Percentiles rank a stretch among this genome's conserved stretches.
Evolutionary conservation across 1,284 basidiomycete species (phyloP).

Genomic region (Anthracocystis setariae): DNA sequence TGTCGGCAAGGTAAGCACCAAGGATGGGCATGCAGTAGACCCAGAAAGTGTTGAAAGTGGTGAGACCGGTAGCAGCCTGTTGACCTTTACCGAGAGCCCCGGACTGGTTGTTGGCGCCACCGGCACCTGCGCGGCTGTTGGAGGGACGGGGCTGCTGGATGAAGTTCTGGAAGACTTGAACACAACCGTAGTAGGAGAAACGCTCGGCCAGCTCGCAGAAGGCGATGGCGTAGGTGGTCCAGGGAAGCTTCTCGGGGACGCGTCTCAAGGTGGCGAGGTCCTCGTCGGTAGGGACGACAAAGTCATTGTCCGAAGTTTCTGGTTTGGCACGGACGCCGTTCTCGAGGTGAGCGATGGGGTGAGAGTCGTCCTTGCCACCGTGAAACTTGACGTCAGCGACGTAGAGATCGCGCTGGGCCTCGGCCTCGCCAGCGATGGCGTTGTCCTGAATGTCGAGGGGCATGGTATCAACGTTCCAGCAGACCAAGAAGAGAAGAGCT

Average conservation of each 20-base stretch:
- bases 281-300: slow-evolving; percentile 54
- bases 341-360: slow-evolving; percentile 50
- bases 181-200: slow-evolving; percentile 65
- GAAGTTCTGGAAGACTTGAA: slow-evolving; percentile 64
- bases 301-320: slow-evolving; percentile 36
- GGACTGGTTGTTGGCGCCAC: slow-evolving; percentile 49
- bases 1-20: slow-evolving; percentile 69
- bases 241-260: slow-evolving; percentile 63
- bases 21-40: slow-evolving; percentile 63
- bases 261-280: slow-evolving; percentile 60
- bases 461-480: slow-evolving; percentile 19
- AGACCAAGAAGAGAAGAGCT: not conserved
- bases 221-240: slow-evolving; percentile 60
- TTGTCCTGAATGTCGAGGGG: slow-evolving; percentile 45
- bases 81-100: slow-evolving; percentile 65
- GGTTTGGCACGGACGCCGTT: slow-evolving; percentile 28
- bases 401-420: slow-evolving; percentile 41
- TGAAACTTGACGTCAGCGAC: slow-evolving; percentile 39
- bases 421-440: slow-evolving; percentile 42
- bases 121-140: slow-evolving; percentile 53
- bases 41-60: slow-evolving; percentile 66
- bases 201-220: slow-evolving; percentile 67
- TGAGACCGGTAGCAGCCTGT: slow-evolving; percentile 61
- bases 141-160: slow-evolving; percentile 59
- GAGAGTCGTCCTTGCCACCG: slow-evolving; percentile 28